Evolutionary conservation across 2,329 filamentous ascomycete species (phyloP).

Genomic region (Aspergillus persii): DNA sequence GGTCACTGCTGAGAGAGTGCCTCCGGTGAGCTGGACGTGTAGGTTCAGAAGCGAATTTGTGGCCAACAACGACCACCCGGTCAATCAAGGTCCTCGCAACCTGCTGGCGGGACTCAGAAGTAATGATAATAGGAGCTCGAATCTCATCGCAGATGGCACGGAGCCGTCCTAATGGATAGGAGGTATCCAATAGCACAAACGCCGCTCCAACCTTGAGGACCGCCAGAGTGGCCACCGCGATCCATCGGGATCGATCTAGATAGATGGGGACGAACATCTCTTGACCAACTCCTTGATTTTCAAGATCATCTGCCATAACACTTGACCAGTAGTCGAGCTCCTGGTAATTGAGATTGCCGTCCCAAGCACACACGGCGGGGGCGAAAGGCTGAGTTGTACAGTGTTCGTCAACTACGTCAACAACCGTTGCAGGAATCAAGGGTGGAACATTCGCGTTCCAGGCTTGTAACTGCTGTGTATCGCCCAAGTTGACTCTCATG

Average conservation of each 20-base stretch:
- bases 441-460: constrained; percentile 3
- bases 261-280: constrained; percentile 21
- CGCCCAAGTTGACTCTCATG: background rate
- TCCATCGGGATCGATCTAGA: constrained; percentile 15
- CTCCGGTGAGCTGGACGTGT: too few relatives aligned
- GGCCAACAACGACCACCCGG: too few relatives aligned
- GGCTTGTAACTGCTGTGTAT: constrained; percentile 2
- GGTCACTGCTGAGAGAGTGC: too few relatives aligned
- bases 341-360: constrained; percentile 24
- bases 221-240: background rate
- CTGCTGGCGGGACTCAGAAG: background rate
- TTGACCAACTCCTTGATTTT: constrained; percentile 28
- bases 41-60: background rate
- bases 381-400: constrained; percentile 5
- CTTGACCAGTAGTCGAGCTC: constrained; percentile 29
- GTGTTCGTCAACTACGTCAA: background rate
- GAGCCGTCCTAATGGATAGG: constrained; percentile 1
- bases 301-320: constrained; percentile 24
- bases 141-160: background rate
- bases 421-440: background rate
- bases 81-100: background rate
- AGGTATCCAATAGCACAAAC: background rate
- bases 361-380: constrained; percentile 26
- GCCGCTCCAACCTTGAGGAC: constrained; percentile 1
- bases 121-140: background rate